Percentiles rank a stretch among this genome's conserved stretches.
These are phyloP conservation scores for Blastobotrys illinoisensis DNA, from an alignment of 1,139 yeast genomes.

Conservation along the genomic window DNA sequence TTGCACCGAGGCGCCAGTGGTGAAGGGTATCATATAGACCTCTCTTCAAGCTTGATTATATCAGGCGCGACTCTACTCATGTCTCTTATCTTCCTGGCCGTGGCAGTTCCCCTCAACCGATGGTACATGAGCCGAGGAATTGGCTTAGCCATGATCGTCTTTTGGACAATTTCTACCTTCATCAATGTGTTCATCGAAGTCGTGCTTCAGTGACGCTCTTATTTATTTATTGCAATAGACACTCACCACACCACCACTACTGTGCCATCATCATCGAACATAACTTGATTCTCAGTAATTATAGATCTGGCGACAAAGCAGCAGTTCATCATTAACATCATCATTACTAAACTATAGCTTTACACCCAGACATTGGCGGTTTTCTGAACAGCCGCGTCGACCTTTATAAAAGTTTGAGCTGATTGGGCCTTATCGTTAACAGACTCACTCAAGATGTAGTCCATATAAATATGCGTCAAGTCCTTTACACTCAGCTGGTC, in stretches of 20 bases:
- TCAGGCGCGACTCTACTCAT: constrained; percentile 49
- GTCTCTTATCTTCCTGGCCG: constrained; percentile 48
- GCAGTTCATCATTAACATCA: constrained; percentile 4
- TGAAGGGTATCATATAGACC: constrained; percentile 33
- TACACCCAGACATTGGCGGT: constrained; percentile 1
- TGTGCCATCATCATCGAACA: neutral
- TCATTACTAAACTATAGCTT: neutral
- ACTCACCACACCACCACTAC: no score
- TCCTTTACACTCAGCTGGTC: constrained; percentile 27
- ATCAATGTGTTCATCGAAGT: constrained; percentile 28
- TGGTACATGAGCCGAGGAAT: constrained; percentile 62
- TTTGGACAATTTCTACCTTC: constrained; percentile 47
- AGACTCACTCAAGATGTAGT: constrained; percentile 20
- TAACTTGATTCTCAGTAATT: no score
- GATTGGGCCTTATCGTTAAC: constrained; percentile 5
- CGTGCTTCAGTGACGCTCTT: constrained; percentile 1
- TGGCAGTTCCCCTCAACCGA: constrained; percentile 53
- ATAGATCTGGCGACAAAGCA: no score
- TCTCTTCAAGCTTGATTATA: constrained; percentile 45
- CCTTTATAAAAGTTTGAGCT: constrained; percentile 12
- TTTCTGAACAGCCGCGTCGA: constrained; percentile 12
- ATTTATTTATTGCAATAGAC: constrained; percentile 2
- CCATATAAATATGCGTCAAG: constrained; percentile 32
- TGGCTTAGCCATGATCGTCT: constrained; percentile 47
- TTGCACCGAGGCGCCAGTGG: constrained; percentile 19